Percentiles rank a stretch among this genome's conserved stretches.
These are phyloP conservation scores for Cercospora sp. DNA, from an alignment of 2,329 filamentous ascomycete genomes.

Conservation along the genomic window DNA sequence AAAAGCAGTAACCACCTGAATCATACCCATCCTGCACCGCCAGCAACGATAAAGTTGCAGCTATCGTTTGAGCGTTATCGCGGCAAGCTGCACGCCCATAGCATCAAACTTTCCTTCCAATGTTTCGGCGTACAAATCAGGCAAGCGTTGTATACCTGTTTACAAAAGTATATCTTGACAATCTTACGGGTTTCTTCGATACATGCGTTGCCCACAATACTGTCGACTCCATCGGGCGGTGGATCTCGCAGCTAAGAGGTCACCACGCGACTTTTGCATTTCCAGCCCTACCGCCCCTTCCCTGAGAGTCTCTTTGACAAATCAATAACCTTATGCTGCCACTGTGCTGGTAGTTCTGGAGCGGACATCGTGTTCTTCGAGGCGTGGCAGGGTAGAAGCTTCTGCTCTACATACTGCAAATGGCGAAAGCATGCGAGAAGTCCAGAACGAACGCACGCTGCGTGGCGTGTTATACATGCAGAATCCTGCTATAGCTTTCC, in stretches of 20 bases:
- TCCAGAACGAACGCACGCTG: neutral
- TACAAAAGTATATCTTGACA: neutral
- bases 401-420: neutral
- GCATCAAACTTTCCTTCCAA: neutral
- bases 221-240: neutral
- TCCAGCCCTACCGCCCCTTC: neutral
- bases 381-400: neutral
- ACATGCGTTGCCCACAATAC: neutral
- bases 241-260: neutral
- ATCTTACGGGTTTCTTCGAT: neutral
- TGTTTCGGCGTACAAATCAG: neutral
- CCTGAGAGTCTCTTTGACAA: neutral
- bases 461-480: neutral
- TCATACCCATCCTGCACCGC: neutral
- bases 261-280: neutral
- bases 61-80: neutral
- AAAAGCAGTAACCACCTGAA: neutral
- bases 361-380: neutral
- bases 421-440: neutral
- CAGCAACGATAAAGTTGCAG: neutral
- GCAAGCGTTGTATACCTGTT: neutral
- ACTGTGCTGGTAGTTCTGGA: neutral
- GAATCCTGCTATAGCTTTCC: constrained; percentile 23
- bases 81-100: neutral
- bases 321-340: neutral